These are phyloP conservation scores for Herpotrichia juniperi DNA, from an alignment of 2,329 filamentous ascomycete genomes.

Conservation along the genomic window DNA sequence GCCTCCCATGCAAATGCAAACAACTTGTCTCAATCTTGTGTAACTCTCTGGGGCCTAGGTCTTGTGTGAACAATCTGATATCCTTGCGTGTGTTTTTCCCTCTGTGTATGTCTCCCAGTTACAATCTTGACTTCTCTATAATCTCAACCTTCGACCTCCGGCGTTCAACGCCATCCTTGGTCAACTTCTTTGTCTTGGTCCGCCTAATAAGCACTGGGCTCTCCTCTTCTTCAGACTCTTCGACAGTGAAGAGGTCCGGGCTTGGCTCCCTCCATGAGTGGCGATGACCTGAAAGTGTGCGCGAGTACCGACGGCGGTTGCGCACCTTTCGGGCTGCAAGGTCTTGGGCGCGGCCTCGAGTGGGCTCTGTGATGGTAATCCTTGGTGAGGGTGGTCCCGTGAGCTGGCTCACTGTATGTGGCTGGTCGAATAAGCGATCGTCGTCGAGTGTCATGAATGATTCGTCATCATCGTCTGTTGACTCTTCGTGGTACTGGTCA, in stretches of 20 bases:
- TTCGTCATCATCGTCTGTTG: constrained; percentile 40
- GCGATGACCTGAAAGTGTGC: constrained; percentile 46
- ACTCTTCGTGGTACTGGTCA: constrained; percentile 35
- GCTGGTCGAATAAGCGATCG: constrained; percentile 37
- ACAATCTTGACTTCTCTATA: constrained; percentile 39
- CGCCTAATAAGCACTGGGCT: constrained; percentile 24
- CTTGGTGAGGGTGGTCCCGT: constrained; percentile 25
- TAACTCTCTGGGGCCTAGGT: constrained; percentile 3
- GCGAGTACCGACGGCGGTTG: constrained; percentile 37
- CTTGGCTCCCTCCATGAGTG: constrained; percentile 51
- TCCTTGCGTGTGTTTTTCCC: constrained; percentile 9
- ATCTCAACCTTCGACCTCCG: constrained; percentile 37
- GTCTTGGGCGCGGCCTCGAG: constrained; percentile 45
- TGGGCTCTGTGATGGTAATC: constrained; percentile 38
- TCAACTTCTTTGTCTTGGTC: constrained; percentile 36
- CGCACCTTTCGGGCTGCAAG: constrained; percentile 37
- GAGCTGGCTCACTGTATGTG: constrained; percentile 36
- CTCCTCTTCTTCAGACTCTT: constrained; percentile 48
- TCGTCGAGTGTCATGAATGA: constrained; percentile 47
- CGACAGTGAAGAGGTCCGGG: constrained; percentile 49
- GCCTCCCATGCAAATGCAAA: constrained; percentile 33
- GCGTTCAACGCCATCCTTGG: constrained; percentile 42
- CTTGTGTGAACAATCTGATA: not conserved
- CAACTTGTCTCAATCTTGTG: not conserved
- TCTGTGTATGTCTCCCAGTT: constrained; percentile 8